These are phyloP conservation scores for Paracoccidioides lutzii DNA, from an alignment of 2,329 filamentous ascomycete species.

Conservation along the genomic window DNA sequence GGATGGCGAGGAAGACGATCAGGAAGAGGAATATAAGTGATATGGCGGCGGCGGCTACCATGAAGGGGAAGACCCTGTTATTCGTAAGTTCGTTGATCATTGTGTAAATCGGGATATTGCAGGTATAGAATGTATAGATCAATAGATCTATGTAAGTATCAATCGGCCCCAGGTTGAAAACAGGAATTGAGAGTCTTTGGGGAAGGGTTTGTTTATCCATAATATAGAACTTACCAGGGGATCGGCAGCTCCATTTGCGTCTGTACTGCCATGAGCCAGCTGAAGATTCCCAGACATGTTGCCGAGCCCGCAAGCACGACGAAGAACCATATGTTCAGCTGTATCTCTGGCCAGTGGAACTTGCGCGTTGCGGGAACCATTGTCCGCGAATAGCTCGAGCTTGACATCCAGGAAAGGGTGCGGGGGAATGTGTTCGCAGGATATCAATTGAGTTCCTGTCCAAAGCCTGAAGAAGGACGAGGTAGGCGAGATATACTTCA, in stretches of 20 bases:
- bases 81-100: background rate
- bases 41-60: slow-evolving; percentile 45
- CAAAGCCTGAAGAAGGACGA: background rate
- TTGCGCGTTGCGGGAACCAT: slow-evolving; percentile 18
- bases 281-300: slow-evolving; percentile 47
- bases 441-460: background rate
- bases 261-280: slow-evolving; percentile 48
- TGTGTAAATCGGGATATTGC: background rate
- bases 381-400: background rate
- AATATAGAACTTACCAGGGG: slow-evolving; percentile 41
- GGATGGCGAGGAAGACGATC: slow-evolving; percentile 43
- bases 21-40: slow-evolving; percentile 47
- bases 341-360: slow-evolving; percentile 53
- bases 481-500: background rate
- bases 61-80: slow-evolving; percentile 52
- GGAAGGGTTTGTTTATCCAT: too few relatives aligned
- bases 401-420: background rate
- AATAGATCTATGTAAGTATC: too few relatives aligned
- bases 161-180: too few relatives aligned
- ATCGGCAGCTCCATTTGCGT: slow-evolving; percentile 41
- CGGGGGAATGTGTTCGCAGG: background rate
- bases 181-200: too few relatives aligned
- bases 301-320: slow-evolving; percentile 47
- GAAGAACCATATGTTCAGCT: slow-evolving; percentile 53
- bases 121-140: background rate